Conservation (phyloP, 2,329 filamentous ascomycete genomes). For the Alternaria sp. region DNA sequence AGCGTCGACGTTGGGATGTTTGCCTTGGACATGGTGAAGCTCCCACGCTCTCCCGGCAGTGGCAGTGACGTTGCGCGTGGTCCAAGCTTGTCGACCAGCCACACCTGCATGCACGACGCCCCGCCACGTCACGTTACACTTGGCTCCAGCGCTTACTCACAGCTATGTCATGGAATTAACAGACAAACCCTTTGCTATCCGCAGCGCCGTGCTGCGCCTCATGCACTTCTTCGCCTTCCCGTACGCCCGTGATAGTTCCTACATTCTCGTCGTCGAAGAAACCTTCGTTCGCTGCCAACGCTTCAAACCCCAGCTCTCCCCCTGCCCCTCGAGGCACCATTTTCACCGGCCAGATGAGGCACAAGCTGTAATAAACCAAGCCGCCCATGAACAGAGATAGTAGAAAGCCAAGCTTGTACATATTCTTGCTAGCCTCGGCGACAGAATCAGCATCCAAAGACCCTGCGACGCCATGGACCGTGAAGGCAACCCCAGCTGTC, state of each 20-base stretch:
- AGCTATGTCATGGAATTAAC: not conserved
- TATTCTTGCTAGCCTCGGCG: constrained; percentile 22
- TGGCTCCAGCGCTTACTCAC: not conserved
- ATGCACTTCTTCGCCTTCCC: constrained; percentile 21
- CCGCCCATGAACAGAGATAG: constrained; percentile 21
- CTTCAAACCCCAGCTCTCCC: constrained; percentile 19
- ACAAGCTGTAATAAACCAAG: constrained; percentile 21
- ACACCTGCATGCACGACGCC: not conserved
- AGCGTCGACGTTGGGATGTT: not conserved
- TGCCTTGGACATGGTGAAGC: constrained; percentile 7
- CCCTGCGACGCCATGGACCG: constrained; percentile 25
- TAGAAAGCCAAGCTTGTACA: constrained; percentile 27
- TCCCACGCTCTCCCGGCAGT: constrained; percentile 11
- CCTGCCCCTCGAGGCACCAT: constrained; percentile 17
- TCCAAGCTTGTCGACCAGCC: constrained; percentile 7
- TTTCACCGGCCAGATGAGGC: constrained; percentile 20
- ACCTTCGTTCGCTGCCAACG: constrained; percentile 21
- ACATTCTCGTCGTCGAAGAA: constrained; percentile 24
- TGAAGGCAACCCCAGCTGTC: constrained; percentile 25
- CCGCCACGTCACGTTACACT: not conserved
- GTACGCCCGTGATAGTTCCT: constrained; percentile 19
- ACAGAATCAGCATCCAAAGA: constrained; percentile 22
- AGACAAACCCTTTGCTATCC: constrained; percentile 7
- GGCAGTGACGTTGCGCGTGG: constrained; percentile 16
- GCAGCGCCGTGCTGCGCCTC: constrained; percentile 12